Evolutionary conservation across 164 flowering plant species (phyloP), one percentile per base, ranked within the genome.

Genomic region (Berberis vulgaris): DNA sequence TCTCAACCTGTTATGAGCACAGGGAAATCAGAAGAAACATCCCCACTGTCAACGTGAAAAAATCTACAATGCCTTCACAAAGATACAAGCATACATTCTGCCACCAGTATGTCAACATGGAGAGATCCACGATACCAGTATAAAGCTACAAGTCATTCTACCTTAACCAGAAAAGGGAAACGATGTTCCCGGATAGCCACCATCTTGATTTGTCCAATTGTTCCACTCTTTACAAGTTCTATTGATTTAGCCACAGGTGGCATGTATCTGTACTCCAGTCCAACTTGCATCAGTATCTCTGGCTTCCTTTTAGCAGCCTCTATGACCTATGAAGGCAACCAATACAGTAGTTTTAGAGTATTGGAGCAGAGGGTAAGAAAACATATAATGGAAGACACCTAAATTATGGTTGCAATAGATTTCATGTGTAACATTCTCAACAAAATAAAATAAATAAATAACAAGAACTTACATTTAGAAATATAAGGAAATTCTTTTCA

Each of bases 251-350:
- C 96, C 62, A 88, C 86, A 43, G 98, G 96, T 41, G 98, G 98
- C 97, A 90, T 94, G 80, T 94, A 94, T 76, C 98, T 78, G 73
- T 94, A 94, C 76, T 94, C 98, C 61, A 94, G 72, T 38, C 98
- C 98, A 63, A 94, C 98, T 77, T 90, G 98, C 13, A 94, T 88
- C 73, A 90, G 58, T 62, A 90, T 77, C 52, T 88, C 96, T 53
- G 90, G 78, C 72, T 96, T 81, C 69, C 69, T 83, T 72, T 76
- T 82, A 7, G 96, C 93, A 66, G 95, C 95, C 42, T 81, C 83
- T 57, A 86, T 77, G 43, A 94, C 96, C 97, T 86, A 70, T 54
- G 69, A 65, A 42, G 54, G 43, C 47, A 57, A 39, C 40, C 42
- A 54, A 45, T 6, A 26, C 26, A 26, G 26, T 26, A 26, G 26